phyloP scores from a whole-genome alignment of 805 yeast genomes.

The Saccharomyces paradoxus region DNA sequence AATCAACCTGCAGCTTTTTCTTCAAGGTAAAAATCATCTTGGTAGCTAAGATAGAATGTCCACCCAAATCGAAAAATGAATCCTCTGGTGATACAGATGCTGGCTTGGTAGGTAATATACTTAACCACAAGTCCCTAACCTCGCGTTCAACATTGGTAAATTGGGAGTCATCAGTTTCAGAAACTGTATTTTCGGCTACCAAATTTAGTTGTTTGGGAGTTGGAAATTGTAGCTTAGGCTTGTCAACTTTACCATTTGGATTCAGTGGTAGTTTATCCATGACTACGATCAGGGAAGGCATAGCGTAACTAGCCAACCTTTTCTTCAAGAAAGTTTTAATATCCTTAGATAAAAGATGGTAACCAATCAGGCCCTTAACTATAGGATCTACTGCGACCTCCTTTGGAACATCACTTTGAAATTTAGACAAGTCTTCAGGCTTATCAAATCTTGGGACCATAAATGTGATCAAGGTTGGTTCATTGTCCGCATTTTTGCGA shows the following conservation, averaged over 20 bases:
- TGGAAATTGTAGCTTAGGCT: slow-evolving; percentile 94
- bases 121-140: slow-evolving; percentile 77
- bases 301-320: slow-evolving; percentile 86
- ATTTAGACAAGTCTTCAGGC: slow-evolving; percentile 37
- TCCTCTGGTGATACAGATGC: slow-evolving; percentile 69
- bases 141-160: slow-evolving; percentile 59
- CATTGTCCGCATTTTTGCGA: slow-evolving; percentile 84
- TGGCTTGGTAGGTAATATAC: slow-evolving; percentile 77
- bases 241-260: slow-evolving; percentile 97
- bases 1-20: slow-evolving; percentile 64
- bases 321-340: slow-evolving; percentile 76
- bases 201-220: slow-evolving; percentile 74
- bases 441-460: slow-evolving; percentile 72
- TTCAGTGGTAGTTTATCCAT: slow-evolving; percentile 79
- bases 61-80: slow-evolving; percentile 94
- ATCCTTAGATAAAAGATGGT: slow-evolving; percentile 68
- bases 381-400: slow-evolving; percentile 47
- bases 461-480: slow-evolving; percentile 83
- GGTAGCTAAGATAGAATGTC: slow-evolving; percentile 95
- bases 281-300: slow-evolving; percentile 88
- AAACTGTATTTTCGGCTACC: slow-evolving; percentile 48
- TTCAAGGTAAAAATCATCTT: slow-evolving; percentile 91
- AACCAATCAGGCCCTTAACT: slow-evolving; percentile 70
- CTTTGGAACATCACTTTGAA: slow-evolving; percentile 38
- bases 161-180: slow-evolving; percentile 39